phyloP scores from a whole-genome alignment of 2,329 filamentous ascomycete genomes.

The Chaetomium sp. region DNA sequence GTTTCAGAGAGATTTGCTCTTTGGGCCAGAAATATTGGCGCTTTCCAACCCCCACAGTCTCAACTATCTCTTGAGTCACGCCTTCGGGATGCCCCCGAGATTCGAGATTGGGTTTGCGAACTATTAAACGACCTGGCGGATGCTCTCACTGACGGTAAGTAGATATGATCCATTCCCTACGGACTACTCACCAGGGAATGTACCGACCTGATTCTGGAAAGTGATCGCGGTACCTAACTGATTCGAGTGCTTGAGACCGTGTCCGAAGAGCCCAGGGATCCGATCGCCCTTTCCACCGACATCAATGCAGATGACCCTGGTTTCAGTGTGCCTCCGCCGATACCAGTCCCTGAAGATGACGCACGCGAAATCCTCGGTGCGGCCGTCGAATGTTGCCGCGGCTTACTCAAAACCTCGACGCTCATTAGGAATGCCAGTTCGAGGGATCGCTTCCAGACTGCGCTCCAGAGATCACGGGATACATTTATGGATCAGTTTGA shows the following conservation, averaged over 20 bases:
- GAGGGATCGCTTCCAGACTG: slow-evolving; percentile 13
- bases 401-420: neutral
- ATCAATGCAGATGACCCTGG: neutral
- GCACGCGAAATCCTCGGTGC: slow-evolving; percentile 2
- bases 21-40: slow-evolving; percentile 11
- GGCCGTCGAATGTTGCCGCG: neutral
- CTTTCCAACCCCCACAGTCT: neutral
- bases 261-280: neutral
- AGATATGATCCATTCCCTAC: neutral
- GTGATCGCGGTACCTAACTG: neutral
- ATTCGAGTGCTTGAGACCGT: neutral
- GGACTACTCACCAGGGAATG: too few species aligned
- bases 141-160: neutral
- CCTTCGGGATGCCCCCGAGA: neutral
- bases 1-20: slow-evolving; percentile 9
- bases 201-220: neutral
- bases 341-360: neutral
- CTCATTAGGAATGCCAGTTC: slow-evolving; percentile 13
- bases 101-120: neutral
- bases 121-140: neutral
- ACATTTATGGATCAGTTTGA: slow-evolving; percentile 11
- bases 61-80: slow-evolving; percentile 2
- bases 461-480: neutral
- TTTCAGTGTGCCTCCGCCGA: neutral
- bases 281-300: neutral